Conservation (phyloP, 2,329 filamentous ascomycete genomes). For the Aspergillus japonicus region DNA sequence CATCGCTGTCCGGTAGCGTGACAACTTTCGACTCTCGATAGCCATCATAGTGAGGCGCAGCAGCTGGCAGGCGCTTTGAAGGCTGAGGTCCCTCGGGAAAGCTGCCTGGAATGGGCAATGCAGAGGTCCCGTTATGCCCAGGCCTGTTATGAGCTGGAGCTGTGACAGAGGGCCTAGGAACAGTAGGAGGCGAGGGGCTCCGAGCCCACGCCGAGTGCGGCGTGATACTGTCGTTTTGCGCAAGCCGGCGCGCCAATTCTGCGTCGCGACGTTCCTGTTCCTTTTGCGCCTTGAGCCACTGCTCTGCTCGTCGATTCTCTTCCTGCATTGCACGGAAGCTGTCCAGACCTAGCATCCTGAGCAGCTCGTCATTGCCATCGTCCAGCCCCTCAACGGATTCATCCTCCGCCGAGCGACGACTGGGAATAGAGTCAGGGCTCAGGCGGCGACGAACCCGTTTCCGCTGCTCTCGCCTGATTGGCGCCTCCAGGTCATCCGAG, state of each 20-base stretch:
- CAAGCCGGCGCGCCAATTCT: constrained; percentile 38
- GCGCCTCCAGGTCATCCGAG: constrained; percentile 11
- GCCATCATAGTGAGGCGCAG: not conserved
- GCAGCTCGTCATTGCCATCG: constrained; percentile 18
- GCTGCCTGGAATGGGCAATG: not conserved
- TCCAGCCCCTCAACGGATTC: not conserved
- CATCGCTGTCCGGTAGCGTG: constrained; percentile 21
- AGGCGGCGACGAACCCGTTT: not conserved
- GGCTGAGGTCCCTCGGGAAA: not conserved
- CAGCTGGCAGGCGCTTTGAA: not conserved
- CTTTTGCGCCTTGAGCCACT: constrained; percentile 29
- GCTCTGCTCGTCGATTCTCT: constrained; percentile 34
- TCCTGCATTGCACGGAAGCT: constrained; percentile 26
- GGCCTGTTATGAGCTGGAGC: not conserved
- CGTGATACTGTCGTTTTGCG: constrained; percentile 22
- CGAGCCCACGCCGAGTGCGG: constrained; percentile 9
- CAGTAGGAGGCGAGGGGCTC: constrained; percentile 7
- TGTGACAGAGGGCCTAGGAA: not conserved
- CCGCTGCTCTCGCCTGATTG: constrained; percentile 11
- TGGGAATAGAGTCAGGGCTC: not conserved
- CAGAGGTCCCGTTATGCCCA: too few relatives aligned
- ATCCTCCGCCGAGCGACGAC: not conserved
- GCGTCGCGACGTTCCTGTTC: constrained; percentile 39
- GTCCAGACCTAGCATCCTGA: constrained; percentile 27
- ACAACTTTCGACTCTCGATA: not conserved